Evolutionary conservation across 495 filamentous ascomycete genomes (phyloP), one percentile per base, ranked within the genome.

Genomic region (Hamigera avellanea): DNA sequence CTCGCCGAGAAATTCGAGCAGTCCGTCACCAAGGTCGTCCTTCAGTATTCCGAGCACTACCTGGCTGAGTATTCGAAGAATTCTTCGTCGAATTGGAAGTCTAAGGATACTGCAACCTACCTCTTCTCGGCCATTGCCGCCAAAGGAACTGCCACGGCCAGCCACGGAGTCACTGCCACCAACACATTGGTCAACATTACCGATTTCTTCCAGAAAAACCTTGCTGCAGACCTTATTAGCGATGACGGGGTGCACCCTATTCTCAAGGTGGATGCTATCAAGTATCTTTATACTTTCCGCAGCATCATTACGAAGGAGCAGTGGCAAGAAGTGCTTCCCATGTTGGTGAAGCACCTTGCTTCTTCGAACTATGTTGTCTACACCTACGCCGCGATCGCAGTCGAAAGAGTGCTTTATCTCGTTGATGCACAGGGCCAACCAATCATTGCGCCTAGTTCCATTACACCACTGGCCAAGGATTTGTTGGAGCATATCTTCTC

Each of bases 51-150:
- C 40, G 73, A 82, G 35, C 79, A 87, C 53, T 82, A 83, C 39
- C 68, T 87, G 17, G 57, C 57, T 26, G 64, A 80, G 32, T 94
- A 91, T 49, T 59, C 73, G 18, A 71, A 74, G 44, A 62, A 81
- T 37, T 78, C 80, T 32, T 68, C 70, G 26, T 66, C 65, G 5
- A 83, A 91, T 52, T 99, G 93, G 93, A 93, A 84, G 59, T 76
- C 86, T 23, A 99, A 99, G 59, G 93, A 99, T 52, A 95, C 89
- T 1, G 93, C 93, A 8, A 79, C 91, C 39, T 96, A 95, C 43
- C 75, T 99, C 6, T 99, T 87, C 64, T 78, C 87, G 25, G 81
- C 93, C 16, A 86, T 96, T 40, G 91, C 91, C 10, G 87, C 86
- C 32, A 94, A 91, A 59, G 89, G 91, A 21, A 66, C 75, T 28